phyloP scores from a whole-genome alignment of 257 asterid species.

The Echium plantagineum region DNA sequence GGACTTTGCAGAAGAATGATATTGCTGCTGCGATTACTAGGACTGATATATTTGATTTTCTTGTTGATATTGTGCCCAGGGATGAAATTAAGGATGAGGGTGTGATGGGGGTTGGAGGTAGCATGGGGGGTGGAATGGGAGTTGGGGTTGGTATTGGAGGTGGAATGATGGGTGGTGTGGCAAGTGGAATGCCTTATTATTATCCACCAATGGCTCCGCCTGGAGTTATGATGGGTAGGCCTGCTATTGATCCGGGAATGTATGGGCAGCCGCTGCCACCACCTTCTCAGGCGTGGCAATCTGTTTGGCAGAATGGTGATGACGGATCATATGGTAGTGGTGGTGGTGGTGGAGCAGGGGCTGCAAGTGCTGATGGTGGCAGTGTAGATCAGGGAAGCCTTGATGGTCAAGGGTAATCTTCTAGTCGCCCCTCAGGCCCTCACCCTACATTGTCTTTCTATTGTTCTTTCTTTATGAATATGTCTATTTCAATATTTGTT shows the following conservation, averaged over 20 bases:
- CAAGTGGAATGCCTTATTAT: slow-evolving; percentile 64
- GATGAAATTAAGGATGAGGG: slow-evolving; percentile 82
- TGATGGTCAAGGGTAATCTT: slow-evolving; percentile 52
- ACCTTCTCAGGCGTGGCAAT: slow-evolving; percentile 82
- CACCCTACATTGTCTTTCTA: too few relatives aligned
- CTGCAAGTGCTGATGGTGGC: slow-evolving; percentile 8
- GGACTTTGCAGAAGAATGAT: slow-evolving; percentile 83
- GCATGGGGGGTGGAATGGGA: slow-evolving; percentile 14
- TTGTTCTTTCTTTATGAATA: too few relatives aligned
- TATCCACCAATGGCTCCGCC: slow-evolving; percentile 59
- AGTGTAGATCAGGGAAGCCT: slow-evolving; percentile 52
- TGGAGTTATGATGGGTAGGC: slow-evolving; percentile 64
- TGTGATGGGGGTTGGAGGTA: slow-evolving; percentile 19
- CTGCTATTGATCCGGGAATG: slow-evolving; percentile 56
- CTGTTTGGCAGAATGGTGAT: slow-evolving; percentile 63
- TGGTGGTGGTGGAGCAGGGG: slow-evolving; percentile 22
- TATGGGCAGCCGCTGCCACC: slow-evolving; percentile 55
- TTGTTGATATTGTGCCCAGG: slow-evolving; percentile 80
- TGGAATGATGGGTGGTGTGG: too few relatives aligned
- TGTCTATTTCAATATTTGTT: too few relatives aligned
- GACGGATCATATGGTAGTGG: slow-evolving; percentile 52
- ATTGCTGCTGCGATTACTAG: slow-evolving; percentile 90
- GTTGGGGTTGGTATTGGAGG: too few relatives aligned
- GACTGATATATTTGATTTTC: slow-evolving; percentile 76
- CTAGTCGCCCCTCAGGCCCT: background rate